Evolutionary conservation across 805 yeast species (phyloP), one percentile per base, ranked within the genome.

Genomic region (Ogataea paradorogensis): DNA sequence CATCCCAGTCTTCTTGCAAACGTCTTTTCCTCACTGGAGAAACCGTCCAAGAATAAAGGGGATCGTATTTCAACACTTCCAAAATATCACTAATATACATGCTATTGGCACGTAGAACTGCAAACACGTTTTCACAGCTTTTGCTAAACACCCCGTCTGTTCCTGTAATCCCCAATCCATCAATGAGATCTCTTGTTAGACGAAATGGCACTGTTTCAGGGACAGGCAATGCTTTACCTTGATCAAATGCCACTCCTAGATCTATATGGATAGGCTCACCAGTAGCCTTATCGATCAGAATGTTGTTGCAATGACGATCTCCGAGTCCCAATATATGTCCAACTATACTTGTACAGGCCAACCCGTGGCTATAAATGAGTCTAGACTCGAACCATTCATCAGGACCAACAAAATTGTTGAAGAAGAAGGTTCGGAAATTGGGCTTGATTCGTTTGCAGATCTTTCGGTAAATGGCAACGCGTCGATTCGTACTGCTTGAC

Each of bases 261-360:
- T 93, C 99, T 50, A 93, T 95, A 58, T 95, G 99, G 18, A 93
- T 81, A 0, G 96, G 95, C 52, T 90, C 96, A 0, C 98, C 98
- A 0, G 86, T 73, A n/a, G 59, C 55, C 34, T 71, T 70, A 59
- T 93, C 97, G n/a, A 93, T 56, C 33, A 93, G 62, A 27, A 93
- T 82, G 58, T 93, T 93, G 59, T 89, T 89, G 58, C 95, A 78
- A 61, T 93, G 99, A 21, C 99, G 69, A 59, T 93, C 99, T 5
- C 99, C 99, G 5, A 93, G 70, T 0, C 99, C 99, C 29, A 93
- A 66, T 10, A 93, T 70, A 59, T 86, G 73, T 0, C 99, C 99
- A 15, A 89, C 82, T 33, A 95, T 83, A 1, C 97, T 89, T 2
- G 84, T 74, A 0, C 88, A 76, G 0, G 96, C 96, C 1, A 87